A percentile compares a stretch with the other conserved stretches of the same genome.
phyloP scores from a whole-genome alignment of 2,329 filamentous ascomycete genomes.

The Exophiala aquamarina region DNA sequence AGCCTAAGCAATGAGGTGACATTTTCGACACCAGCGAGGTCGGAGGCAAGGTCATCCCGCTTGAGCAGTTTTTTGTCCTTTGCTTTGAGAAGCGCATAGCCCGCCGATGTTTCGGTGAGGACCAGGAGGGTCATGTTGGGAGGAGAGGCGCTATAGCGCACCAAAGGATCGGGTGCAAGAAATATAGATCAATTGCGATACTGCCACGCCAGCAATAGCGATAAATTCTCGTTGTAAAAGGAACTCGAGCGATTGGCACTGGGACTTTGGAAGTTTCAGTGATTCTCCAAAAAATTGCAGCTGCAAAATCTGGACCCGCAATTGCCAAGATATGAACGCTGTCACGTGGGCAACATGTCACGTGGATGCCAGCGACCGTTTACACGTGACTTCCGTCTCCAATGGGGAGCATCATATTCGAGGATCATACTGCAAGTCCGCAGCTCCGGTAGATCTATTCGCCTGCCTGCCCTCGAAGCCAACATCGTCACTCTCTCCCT shows the following conservation, averaged over 20 bases:
- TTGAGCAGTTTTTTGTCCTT: constrained; percentile 98
- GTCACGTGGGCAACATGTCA: too few relatives aligned
- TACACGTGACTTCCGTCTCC: too few relatives aligned
- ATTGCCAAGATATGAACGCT: background rate
- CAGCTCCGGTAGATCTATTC: constrained; percentile 1
- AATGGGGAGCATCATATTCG: too few relatives aligned
- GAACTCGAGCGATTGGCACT: too few relatives aligned
- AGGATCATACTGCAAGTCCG: too few relatives aligned
- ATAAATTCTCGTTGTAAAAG: background rate
- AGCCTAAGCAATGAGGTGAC: constrained; percentile 86
- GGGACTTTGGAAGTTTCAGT: too few relatives aligned
- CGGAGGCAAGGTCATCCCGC: constrained; percentile 73
- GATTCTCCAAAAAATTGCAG: constrained; percentile 5
- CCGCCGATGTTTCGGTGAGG: constrained; percentile 90
- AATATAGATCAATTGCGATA: background rate
- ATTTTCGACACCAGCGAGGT: constrained; percentile 77
- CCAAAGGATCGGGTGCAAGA: background rate
- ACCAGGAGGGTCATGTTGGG: constrained; percentile 82
- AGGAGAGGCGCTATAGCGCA: background rate
- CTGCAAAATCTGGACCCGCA: constrained; percentile 2
- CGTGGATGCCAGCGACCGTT: too few relatives aligned
- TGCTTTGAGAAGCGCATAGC: constrained; percentile 97
- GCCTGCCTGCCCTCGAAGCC: constrained; percentile 3
- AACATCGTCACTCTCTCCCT: background rate
- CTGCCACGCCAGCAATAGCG: background rate